Evolutionary conservation across 768 basidiomycete genomes (phyloP), one percentile per base, ranked within the genome.

Genomic region (Vararia minispora): DNA sequence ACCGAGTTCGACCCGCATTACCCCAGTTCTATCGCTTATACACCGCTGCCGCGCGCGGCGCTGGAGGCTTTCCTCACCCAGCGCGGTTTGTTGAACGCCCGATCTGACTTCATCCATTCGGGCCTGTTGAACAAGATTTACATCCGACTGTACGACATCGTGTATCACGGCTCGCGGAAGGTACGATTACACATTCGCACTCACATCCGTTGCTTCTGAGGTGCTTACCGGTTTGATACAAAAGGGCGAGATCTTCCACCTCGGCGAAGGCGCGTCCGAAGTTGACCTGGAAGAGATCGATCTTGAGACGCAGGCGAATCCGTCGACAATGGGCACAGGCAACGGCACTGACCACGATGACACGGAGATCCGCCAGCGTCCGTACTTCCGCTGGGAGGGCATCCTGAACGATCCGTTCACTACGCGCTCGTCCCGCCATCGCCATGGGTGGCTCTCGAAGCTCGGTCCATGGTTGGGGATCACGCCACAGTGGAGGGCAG

Each of bases 91-190:
- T 55, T 75, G 28, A 67, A 71, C 21, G 66, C 59, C 33, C 62
- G 58, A 21, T 53, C 63, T 2, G 68, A 74, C 38, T 70, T 72
- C 37, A 69, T 82, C 46, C 68, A 80, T 47, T 56, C 70, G 6
- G 79, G 79, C 9, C 68, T 84, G 41, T 52, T 86, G 47, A 85
- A 85, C 58, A 79, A 77, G 51, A 51, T 86, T 14, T 86, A 85
- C 51, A 57, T 77, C 11, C 69, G 79, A 10, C 58, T 87, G 52
- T 80, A 84, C 50, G 77, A 84, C 40, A 68, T 72, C 7, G 72
- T 71, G 5, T 84, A 76, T 51, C 66, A 68, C 38, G 72, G 73
- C 4, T 52, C 57, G 17, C 61, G 60, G 26, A 55, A 63, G 55
- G 78, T 79, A 49, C 50, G 69, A n/a, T n/a, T n/a, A n/a, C n/a